These are phyloP conservation scores for Colletotrichum sp. DNA, from an alignment of 2,329 filamentous ascomycete genomes.

Conservation along the genomic window DNA sequence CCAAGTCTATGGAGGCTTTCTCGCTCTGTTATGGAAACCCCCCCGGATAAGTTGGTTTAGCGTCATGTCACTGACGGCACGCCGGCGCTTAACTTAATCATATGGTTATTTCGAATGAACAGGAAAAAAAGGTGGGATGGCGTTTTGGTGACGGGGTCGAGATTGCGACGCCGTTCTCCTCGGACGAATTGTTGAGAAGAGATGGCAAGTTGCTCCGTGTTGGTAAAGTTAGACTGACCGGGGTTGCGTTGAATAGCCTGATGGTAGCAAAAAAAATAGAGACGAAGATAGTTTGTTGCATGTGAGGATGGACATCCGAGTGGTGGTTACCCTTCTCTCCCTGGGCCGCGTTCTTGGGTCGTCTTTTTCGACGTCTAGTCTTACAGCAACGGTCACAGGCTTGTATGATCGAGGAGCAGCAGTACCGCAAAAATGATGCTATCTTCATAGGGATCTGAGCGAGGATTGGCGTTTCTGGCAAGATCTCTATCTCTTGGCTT, in stretches of 20 bases:
- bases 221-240: not conserved
- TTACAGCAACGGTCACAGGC: slow-evolving; percentile 2
- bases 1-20: not conserved
- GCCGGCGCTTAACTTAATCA: slow-evolving; percentile 15
- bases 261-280: not conserved
- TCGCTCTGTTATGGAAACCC: not conserved
- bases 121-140: not conserved
- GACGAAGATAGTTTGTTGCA: not conserved
- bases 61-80: not conserved
- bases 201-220: not conserved
- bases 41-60: not conserved
- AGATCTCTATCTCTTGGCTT: not conserved
- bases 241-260: not conserved
- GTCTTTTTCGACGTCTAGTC: not conserved
- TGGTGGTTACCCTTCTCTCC: not conserved
- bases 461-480: not conserved
- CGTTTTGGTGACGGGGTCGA: not conserved
- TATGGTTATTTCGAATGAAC: slow-evolving; percentile 1
- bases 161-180: not conserved
- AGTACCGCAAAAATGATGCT: not conserved
- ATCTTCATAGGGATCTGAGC: not conserved
- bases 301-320: not conserved
- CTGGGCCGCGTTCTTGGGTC: not conserved
- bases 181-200: not conserved
- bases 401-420: slow-evolving; percentile 1